Conservation (phyloP, 2,329 filamentous ascomycete species). For the Apiospora rasikravindrae region DNA sequence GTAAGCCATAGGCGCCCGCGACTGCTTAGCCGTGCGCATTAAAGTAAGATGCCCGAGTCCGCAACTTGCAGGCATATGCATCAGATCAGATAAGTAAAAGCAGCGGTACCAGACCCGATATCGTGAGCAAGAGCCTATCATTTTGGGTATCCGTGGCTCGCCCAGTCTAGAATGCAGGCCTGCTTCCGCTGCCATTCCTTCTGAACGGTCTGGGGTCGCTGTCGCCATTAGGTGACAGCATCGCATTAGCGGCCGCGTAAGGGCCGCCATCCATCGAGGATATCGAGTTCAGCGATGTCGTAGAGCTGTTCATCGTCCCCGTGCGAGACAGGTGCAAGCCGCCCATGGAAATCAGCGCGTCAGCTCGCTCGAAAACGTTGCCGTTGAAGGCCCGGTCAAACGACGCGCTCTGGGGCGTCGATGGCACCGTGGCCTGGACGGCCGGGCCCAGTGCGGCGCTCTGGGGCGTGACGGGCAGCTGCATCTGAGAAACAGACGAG, state of each 20-base stretch:
- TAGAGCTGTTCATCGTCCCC: slow-evolving; percentile 47
- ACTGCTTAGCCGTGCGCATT: background rate
- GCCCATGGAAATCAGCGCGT: slow-evolving; percentile 62
- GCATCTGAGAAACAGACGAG: slow-evolving; percentile 34
- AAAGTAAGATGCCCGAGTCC: background rate
- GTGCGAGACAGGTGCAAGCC: slow-evolving; percentile 62
- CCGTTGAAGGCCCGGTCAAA: slow-evolving; percentile 61
- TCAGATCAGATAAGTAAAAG: background rate
- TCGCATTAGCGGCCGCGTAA: slow-evolving; percentile 26
- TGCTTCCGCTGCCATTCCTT: slow-evolving; percentile 37
- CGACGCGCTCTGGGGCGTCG: slow-evolving; percentile 64
- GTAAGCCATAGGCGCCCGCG: background rate
- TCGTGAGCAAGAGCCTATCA: background rate
- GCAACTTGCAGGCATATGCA: background rate
- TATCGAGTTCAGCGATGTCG: slow-evolving; percentile 41
- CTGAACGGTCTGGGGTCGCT: slow-evolving; percentile 24
- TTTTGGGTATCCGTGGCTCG: slow-evolving; percentile 20
- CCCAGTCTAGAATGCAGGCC: slow-evolving; percentile 37
- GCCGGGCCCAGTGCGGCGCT: slow-evolving; percentile 89
- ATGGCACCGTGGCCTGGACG: slow-evolving; percentile 86
- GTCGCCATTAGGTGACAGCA: slow-evolving; percentile 36
- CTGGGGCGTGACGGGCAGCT: slow-evolving; percentile 82
- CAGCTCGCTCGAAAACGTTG: slow-evolving; percentile 65
- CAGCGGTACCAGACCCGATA: background rate
- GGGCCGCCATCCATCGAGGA: slow-evolving; percentile 36